Base-by-base conservation (phyloP, 2,329 filamentous ascomycete genomes). In the Apiospora marii region DNA sequence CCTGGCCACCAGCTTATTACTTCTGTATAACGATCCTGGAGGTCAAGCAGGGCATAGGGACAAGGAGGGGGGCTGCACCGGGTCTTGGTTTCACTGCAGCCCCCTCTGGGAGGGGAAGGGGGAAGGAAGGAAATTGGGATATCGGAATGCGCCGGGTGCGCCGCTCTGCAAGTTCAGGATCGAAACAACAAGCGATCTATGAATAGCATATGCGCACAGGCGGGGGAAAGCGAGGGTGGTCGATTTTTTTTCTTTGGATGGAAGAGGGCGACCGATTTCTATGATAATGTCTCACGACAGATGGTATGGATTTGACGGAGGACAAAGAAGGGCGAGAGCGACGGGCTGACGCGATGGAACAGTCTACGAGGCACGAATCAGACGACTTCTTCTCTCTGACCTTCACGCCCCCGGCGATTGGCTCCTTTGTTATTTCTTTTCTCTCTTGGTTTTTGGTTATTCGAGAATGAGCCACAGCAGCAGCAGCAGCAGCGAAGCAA, bases 251-350 rank as follows among this genome's bases (percentile, higher is more conserved):
- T 72, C 53, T 77, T 41, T 69, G 48, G 72, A 73, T 73, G 74
- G 76, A 76, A 75, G 76, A 75, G 76, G 37, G 76, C 70, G 74
- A 74, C 73, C 76, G 74, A 75, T 46, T 43, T 34, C 19, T 43
- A 48, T 68, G 41, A 68, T 77, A 76, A 78, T 76, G 79, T 80
- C 78, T 79, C 77, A 80, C 76, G 78, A 77, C 78, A 77, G 76
- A 75, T 75, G 73, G 73, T 71, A 51, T 74, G 74, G 70, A 73
- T 68, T 44, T 68, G 41, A 68, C 67, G 67, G 43, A 19, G 67
- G 41, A 48, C 67, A 68, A 30, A 41, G 37, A 30, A 41, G 37
- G 19, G 67, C 44, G 30, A 48, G 64, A 68, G 64, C 34, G 72
- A 70, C 72, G 73, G 75, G 75, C 73, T 72, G 75, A 75, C 68